Percentiles rank a stretch among this genome's conserved stretches.
Conservation (phyloP, 345 rosid genomes). For the Melaleuca quinquenervia region DNA sequence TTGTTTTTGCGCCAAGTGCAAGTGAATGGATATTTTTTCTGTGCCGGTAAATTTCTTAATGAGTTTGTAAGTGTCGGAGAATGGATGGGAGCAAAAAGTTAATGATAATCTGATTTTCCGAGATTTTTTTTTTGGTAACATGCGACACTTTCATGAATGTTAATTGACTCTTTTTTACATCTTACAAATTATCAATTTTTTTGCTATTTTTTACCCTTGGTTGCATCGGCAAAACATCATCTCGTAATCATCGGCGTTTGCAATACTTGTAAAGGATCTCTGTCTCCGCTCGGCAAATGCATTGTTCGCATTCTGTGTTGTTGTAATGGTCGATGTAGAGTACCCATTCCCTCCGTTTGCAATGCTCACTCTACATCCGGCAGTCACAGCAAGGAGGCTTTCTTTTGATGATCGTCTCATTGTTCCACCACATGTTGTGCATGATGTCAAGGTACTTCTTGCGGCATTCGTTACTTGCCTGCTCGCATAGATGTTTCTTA, state of each 20-base stretch:
- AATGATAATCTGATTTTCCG: neutral
- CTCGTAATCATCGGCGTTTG: neutral
- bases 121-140: neutral
- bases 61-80: neutral
- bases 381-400: neutral
- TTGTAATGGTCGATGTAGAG: neutral
- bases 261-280: neutral
- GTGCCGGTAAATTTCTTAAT: neutral
- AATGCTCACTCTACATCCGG: neutral
- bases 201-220: neutral
- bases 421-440: neutral
- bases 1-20: neutral
- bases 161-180: too few species aligned
- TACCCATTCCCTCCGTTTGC: neutral
- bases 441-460: neutral
- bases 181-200: too few species aligned
- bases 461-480: neutral
- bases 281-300: neutral
- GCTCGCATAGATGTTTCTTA: neutral
- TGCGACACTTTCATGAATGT: neutral
- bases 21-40: neutral
- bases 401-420: neutral
- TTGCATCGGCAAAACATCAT: neutral
- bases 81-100: neutral
- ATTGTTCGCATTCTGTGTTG: neutral